Base-by-base conservation (phyloP, 176 grass and related monocot genomes). In the Lolium rigidum region DNA sequence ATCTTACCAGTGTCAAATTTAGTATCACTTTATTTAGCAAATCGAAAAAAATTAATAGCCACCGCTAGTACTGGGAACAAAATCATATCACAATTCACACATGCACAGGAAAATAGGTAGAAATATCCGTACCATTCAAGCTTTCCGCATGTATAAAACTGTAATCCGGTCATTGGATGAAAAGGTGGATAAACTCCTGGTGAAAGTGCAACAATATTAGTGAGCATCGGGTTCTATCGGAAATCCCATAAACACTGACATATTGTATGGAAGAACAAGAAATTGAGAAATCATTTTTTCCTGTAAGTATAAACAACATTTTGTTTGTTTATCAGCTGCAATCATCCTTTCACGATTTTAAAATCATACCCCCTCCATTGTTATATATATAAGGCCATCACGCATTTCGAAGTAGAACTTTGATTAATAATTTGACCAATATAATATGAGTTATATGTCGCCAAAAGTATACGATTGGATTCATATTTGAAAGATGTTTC, bases 161-260 rank as follows among this genome's bases (percentile, higher is more conserved):
- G 91, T n/a, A 95, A 63, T 63, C 93, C 96, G 43, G 86, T 76
- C 96, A 98, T 92, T 51, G 96, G 96, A 89, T 95, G 93, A 88
- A 95, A 87, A 47, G 86, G 80, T 90, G 93, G 84, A 81, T 98
- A 98, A 51, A 94, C 80, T 89, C 93, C 96, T 95, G 74, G 35
- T 79, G 69, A 7, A 76, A 76, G 21, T 12, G 18, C 38, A 79
- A 61, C 52, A 87, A 50, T 31, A 80, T 67, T 84, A 84, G 75
- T 79, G 20, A 75, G 4, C 4, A 80, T 84, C 7, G 0, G 67
- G 49, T 79, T 68, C 41, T 48, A 37, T 21, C 13, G 25, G 21
- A 81, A 80, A 6, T 43, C 25, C n/a, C 39, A 61, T 71, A 79
- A 83, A 79, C 7, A 25, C 6, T 31, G 16, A 35, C 7, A 15